Percentiles rank a stretch among this genome's conserved stretches.
phyloP scores from a whole-genome alignment of 2,329 filamentous ascomycete species.

The Cordyceps militaris region DNA sequence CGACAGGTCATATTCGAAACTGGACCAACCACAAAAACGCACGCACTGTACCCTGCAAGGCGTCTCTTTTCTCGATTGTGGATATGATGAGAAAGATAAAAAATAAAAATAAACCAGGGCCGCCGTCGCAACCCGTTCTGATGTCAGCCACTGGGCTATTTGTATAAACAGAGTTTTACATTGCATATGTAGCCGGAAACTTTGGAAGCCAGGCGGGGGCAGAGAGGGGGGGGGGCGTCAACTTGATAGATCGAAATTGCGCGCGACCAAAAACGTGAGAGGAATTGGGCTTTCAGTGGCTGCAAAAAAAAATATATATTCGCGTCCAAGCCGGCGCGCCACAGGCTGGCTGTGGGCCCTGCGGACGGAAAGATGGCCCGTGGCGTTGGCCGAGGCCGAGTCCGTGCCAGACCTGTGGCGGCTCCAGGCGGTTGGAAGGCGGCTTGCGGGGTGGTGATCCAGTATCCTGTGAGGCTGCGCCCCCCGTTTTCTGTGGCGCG shows the following conservation, averaged over 20 bases:
- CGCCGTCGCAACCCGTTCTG: background rate
- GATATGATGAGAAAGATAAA: background rate
- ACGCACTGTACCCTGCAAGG: background rate
- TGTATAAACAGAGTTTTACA: background rate
- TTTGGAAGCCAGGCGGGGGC: background rate
- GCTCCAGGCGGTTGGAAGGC: background rate
- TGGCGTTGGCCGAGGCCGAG: background rate
- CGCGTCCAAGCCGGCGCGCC: no score
- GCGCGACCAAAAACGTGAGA: no score
- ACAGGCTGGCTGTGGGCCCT: background rate
- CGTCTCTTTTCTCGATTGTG: constrained; percentile 5
- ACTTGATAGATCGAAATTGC: no score
- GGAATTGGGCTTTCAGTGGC: no score
- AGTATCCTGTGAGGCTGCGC: background rate
- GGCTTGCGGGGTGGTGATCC: background rate
- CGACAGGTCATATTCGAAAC: background rate
- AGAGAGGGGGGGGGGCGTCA: no score
- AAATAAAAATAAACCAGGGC: no score
- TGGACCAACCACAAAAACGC: background rate
- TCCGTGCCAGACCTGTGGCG: background rate
- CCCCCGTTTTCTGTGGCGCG: background rate
- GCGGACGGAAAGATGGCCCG: background rate
- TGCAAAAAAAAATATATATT: no score
- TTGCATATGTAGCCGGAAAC: background rate
- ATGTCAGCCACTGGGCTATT: background rate